Base-by-base conservation (phyloP, 345 rosid genomes). In the Aethionema arabicum region DNA sequence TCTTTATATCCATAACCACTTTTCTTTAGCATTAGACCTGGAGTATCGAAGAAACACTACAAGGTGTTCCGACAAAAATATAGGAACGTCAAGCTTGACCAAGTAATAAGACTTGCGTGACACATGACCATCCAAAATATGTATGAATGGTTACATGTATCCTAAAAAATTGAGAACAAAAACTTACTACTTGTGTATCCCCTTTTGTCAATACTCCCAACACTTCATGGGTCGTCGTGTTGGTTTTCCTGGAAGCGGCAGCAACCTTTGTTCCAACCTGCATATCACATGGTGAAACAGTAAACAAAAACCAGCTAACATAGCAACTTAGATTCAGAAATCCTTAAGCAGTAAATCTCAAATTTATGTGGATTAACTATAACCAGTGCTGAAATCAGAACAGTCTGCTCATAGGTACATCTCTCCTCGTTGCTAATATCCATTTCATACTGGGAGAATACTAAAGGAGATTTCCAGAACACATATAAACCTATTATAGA, bases 41-140 rank as follows among this genome's bases (percentile, higher is more conserved):
- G 97, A 16, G 97, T 93, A 77, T 93, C 99, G 49, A 93, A 90
- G 77, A 93, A 83, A 65, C 97, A 84, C 97, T 92, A 76, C 80
- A 44, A 58, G 8, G 30, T 50, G 32, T 50, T 42, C 44, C 51
- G 59, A n/a, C 49, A 56, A 21, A 70, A 47, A 13, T 30, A 13
- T 13, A 27, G 31, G 35, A 0, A 31, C 12, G 15, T 55, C 32
- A 70, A 31, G 8, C 27, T 21, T 21, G 27, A 21, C 27, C 27
- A 21, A 21, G 27, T 21, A 21, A 21, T n/a, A 21, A 21, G 27
- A 21, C 27, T 21, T 21, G 27, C 1, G 2, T 21, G 27, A 21
- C 27, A 21, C 27, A 21, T 1, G 27, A 21, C 27, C 27, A 21
- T 21, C 27, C 27, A 21, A 21, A 21, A 21, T 21, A 21, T 21